Percentiles rank a stretch among this genome's conserved stretches.
These are phyloP conservation scores for Exidia glandulosa DNA, from an alignment of 768 basidiomycete genomes.

Conservation along the genomic window DNA sequence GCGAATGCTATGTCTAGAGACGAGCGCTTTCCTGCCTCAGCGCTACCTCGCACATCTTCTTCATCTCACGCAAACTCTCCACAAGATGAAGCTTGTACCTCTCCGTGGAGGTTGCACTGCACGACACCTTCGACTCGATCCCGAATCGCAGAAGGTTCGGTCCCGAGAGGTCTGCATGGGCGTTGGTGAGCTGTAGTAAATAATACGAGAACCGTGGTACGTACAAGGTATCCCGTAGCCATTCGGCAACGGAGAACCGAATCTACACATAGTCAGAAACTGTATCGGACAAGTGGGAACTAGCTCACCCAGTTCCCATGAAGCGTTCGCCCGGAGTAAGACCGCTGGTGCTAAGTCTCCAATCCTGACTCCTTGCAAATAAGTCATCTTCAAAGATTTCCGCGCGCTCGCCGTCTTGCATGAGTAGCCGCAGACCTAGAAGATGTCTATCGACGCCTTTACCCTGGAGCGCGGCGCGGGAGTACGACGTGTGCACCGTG, in stretches of 20 bases:
- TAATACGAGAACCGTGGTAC: slow-evolving; percentile 20
- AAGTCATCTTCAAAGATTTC: slow-evolving; percentile 67
- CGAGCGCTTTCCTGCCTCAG: no score
- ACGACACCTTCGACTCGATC: slow-evolving; percentile 79
- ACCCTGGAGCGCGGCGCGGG: slow-evolving; percentile 69
- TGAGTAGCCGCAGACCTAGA: slow-evolving; percentile 66
- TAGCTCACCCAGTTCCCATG: slow-evolving; percentile 68
- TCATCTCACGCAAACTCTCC: slow-evolving; percentile 61
- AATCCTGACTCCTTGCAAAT: slow-evolving; percentile 63
- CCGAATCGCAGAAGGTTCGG: slow-evolving; percentile 80
- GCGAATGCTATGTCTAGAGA: no score
- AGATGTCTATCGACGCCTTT: slow-evolving; percentile 84
- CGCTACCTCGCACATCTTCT: slow-evolving; percentile 34
- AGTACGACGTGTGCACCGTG: slow-evolving; percentile 56
- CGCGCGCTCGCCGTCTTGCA: slow-evolving; percentile 46
- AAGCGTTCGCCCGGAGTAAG: slow-evolving; percentile 79
- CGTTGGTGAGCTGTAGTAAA: slow-evolving; percentile 7
- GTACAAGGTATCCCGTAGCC: slow-evolving; percentile 93
- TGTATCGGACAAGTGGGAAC: neutral
- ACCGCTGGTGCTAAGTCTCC: slow-evolving; percentile 87
- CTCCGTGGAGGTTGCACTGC: slow-evolving; percentile 56
- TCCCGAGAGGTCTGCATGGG: slow-evolving; percentile 60
- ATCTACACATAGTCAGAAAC: slow-evolving; percentile 29
- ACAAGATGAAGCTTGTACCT: slow-evolving; percentile 51
- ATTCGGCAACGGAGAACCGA: slow-evolving; percentile 70